Conservation (phyloP, 2,329 filamentous ascomycete species). For the Ustilaginoidea virens region DNA sequence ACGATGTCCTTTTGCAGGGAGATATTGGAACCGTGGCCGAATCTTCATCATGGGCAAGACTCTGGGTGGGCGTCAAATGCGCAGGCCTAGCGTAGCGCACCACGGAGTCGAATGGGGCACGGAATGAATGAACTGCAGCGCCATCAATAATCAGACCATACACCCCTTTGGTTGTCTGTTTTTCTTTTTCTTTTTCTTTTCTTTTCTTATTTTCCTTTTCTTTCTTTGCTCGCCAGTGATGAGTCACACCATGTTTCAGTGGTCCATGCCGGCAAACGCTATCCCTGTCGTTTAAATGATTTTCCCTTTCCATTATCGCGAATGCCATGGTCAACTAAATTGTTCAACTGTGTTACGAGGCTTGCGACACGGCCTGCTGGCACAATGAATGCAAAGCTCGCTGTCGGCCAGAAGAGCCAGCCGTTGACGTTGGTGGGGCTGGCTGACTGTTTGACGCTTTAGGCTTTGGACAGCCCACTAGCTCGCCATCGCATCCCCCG, state of each 20-base stretch:
- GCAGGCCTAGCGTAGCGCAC: neutral
- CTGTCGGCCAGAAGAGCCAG: too few species aligned
- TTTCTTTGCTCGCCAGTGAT: conserved; percentile 5
- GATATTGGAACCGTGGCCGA: too few species aligned
- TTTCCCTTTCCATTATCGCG: neutral
- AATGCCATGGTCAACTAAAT: conserved; percentile 1
- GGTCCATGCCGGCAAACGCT: conserved; percentile 4
- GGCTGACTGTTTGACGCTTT: too few species aligned
- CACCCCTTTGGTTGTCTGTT: neutral
- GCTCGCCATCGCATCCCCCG: neutral
- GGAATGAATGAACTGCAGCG: conserved; percentile 6
- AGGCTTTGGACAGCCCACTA: neutral
- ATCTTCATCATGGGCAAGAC: too few species aligned
- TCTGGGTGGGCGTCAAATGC: neutral
- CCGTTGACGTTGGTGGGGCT: too few species aligned
- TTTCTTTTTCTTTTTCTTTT: conserved; percentile 3
- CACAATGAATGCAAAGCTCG: too few species aligned
- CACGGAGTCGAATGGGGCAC: conserved; percentile 2
- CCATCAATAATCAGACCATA: conserved; percentile 1
- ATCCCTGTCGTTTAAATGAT: conserved; percentile 7
- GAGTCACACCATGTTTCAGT: conserved; percentile 12
- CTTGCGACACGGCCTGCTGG: too few species aligned
- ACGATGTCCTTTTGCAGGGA: too few species aligned
- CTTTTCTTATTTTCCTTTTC: conserved; percentile 4
- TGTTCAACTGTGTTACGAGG: too few species aligned